Conservation (phyloP, 257 asterid species). For the Forsythia viridissima region DNA sequence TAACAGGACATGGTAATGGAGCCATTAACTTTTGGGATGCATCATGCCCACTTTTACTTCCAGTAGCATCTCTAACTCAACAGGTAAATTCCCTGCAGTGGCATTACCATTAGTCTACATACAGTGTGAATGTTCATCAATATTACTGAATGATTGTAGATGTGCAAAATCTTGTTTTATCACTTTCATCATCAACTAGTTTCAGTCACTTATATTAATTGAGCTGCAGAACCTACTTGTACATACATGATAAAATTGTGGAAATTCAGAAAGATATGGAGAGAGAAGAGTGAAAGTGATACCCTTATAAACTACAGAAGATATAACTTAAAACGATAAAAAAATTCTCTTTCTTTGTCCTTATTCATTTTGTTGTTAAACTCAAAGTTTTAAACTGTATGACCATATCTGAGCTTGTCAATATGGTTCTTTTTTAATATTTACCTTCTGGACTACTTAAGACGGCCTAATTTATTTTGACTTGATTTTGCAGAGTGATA, state of each 20-base stretch:
- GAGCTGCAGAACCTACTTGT: neutral
- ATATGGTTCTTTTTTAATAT: neutral
- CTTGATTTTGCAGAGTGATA: conserved; percentile 65
- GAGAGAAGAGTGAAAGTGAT: neutral
- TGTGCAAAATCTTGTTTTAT: neutral
- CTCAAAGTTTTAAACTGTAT: neutral
- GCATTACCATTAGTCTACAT: neutral
- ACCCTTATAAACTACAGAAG: neutral
- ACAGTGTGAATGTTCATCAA: neutral
- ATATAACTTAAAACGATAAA: neutral
- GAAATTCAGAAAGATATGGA: neutral
- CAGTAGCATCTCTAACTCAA: conserved; percentile 64
- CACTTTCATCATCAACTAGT: neutral
- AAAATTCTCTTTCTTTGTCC: neutral
- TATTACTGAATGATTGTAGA: neutral
- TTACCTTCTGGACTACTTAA: neutral
- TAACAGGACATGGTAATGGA: conserved; percentile 86
- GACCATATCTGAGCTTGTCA: neutral
- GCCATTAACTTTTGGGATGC: conserved; percentile 88
- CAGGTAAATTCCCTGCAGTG: conserved; percentile 50
- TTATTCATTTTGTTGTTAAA: neutral
- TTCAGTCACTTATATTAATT: neutral
- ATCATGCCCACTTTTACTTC: conserved; percentile 74
- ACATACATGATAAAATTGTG: neutral
- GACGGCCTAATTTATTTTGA: conserved; percentile 6